Percentiles rank a stretch among this genome's conserved stretches.
Evolutionary conservation across 1,139 yeast genomes (phyloP).

Genomic region (Hemisphaericaspora subhashii): DNA sequence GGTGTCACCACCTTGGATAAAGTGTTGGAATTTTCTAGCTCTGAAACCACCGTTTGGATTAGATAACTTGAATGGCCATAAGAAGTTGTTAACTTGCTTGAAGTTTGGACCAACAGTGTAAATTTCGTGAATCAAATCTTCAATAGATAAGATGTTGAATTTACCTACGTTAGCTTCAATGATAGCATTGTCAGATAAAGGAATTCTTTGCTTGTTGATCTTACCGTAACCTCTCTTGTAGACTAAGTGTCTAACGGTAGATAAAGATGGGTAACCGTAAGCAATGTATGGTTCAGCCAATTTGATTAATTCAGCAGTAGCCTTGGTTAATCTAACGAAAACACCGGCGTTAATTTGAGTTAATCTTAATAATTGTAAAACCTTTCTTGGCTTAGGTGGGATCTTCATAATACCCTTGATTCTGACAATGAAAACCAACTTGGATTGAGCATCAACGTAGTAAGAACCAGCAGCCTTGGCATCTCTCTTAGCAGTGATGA

Average conservation of each 20-base stretch:
- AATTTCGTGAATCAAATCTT: slow-evolving; percentile 98
- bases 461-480: slow-evolving; percentile 95
- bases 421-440: slow-evolving; percentile 96
- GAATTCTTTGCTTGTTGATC: slow-evolving; percentile 97
- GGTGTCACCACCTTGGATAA: slow-evolving; percentile 99
- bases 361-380: slow-evolving; percentile 95
- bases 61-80: slow-evolving; percentile 99
- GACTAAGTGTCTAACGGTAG: slow-evolving; percentile 93
- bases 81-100: slow-evolving; percentile 99
- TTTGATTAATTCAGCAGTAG: slow-evolving; percentile 93
- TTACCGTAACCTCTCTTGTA: slow-evolving; percentile 99
- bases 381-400: slow-evolving; percentile 99
- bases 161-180: slow-evolving; percentile 93
- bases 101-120: slow-evolving; percentile 99
- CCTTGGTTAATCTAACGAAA: slow-evolving; percentile 97
- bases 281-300: slow-evolving; percentile 99
- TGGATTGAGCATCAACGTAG: slow-evolving; percentile 97
- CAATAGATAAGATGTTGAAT: slow-evolving; percentile 94
- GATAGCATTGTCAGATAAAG: slow-evolving; percentile 91
- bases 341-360: slow-evolving; percentile 99
- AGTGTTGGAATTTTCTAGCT: slow-evolving; percentile 99
- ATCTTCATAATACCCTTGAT: slow-evolving; percentile 99
- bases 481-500: slow-evolving; percentile 90
- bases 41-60: slow-evolving; percentile 99
- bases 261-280: slow-evolving; percentile 98